Conservation (phyloP, 1,139 yeast species). For the Blastobotrys raffinosifermentans region DNA sequence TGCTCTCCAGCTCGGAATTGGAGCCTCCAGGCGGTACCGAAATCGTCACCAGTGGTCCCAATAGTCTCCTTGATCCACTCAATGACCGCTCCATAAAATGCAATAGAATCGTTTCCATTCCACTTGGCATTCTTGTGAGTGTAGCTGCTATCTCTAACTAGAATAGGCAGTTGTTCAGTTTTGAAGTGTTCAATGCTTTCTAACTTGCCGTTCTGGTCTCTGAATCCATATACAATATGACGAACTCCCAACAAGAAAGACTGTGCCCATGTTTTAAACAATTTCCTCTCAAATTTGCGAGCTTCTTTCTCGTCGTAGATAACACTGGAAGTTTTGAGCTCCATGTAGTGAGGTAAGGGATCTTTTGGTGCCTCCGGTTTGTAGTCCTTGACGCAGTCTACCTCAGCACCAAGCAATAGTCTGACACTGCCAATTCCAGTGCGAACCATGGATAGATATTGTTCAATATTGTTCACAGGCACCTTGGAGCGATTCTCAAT, state of each 20-base stretch:
- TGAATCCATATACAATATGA: slow-evolving; percentile 73
- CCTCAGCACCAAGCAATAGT: slow-evolving; percentile 79
- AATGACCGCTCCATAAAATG: slow-evolving; percentile 78
- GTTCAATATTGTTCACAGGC: slow-evolving; percentile 64
- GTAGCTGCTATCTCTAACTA: slow-evolving; percentile 37
- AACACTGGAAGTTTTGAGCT: slow-evolving; percentile 65
- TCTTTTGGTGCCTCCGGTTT: slow-evolving; percentile 46
- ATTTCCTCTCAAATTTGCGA: slow-evolving; percentile 59
- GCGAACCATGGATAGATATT: slow-evolving; percentile 68
- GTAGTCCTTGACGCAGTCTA: slow-evolving; percentile 83
- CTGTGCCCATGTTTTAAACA: slow-evolving; percentile 87
- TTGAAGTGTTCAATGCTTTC: slow-evolving; percentile 65
- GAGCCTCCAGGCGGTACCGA: slow-evolving; percentile 40
- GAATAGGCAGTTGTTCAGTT: slow-evolving; percentile 70
- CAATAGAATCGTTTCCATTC: slow-evolving; percentile 73
- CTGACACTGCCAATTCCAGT: slow-evolving; percentile 76
- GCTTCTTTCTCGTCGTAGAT: slow-evolving; percentile 51
- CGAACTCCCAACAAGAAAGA: slow-evolving; percentile 82
- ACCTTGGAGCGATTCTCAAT: slow-evolving; percentile 60
- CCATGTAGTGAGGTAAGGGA: slow-evolving; percentile 70
- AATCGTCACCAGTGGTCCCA: slow-evolving; percentile 42
- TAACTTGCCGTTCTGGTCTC: slow-evolving; percentile 64
- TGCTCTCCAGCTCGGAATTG: slow-evolving; percentile 37
- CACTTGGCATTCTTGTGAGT: slow-evolving; percentile 33
- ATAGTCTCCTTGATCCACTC: slow-evolving; percentile 65